Base-by-base conservation (phyloP, 306 rosid species). In the Castanospermum australe region DNA sequence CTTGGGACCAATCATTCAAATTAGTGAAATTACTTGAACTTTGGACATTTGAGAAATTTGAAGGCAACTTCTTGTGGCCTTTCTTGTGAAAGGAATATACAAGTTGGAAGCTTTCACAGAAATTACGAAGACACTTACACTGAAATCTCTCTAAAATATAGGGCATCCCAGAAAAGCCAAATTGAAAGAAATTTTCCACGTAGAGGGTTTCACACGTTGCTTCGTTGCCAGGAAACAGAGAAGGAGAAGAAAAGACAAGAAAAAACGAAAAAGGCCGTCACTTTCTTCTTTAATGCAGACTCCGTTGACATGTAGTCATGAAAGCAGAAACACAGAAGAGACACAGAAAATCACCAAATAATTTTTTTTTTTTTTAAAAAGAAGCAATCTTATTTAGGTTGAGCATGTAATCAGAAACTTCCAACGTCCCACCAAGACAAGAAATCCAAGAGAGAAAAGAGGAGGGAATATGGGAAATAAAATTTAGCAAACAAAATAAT, bases 21-120 rank as follows among this genome's bases (percentile, higher is more conserved):
- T 70, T 47, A n/a, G n/a, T n/a, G n/a, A n/a, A n/a, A n/a, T n/a
- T 64, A 24, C 22, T 69, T 79, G 66, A 21, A 60, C 79, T 75
- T 13, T 33, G 71, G 1, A 45, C n/a, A 10, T n/a, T 2, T 25
- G 32, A 54, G 42, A 82, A 67, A 51, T 24, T 38, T 41, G 24
- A 39, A 38, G 52, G 86, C 76, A 76, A 62, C 59, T 76, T 81
- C 73, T 12, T 57, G 65, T 66, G 65, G 14, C 57, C 17, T 64
- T 80, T 38, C 55, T 38, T 3, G 73, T 17, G 28, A 20, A 62
- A 20, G 17, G 8, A 42, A 59, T 5, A n/a, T 6, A 6, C 67
- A 28, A 18, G 59, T 33, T 6, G 76, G 55, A 30, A 67, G 14
- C 60, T 81, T n/a, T 47, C 54, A 8, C 25, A 51, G 25, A 28